These are phyloP conservation scores for Ramaria sp. DNA, from an alignment of 768 basidiomycete species.

Conservation along the genomic window DNA sequence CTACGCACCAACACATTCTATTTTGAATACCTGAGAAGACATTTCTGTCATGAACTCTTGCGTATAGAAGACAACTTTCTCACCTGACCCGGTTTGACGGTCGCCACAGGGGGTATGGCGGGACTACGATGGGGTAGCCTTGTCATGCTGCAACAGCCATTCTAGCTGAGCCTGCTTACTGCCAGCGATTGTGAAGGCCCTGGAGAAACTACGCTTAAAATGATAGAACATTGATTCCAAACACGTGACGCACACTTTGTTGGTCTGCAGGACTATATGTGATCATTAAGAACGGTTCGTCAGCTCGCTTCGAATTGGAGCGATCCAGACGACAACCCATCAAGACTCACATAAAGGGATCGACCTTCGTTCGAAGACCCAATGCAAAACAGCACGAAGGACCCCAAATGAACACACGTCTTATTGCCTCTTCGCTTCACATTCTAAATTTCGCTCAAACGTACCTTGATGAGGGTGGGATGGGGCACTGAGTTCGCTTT, in stretches of 20 bases:
- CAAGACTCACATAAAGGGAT: slow-evolving; percentile 54
- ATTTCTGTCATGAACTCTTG: neutral
- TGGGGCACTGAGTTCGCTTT: slow-evolving; percentile 48
- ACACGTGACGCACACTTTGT: slow-evolving; percentile 41
- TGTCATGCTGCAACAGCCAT: neutral
- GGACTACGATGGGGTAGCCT: slow-evolving; percentile 28
- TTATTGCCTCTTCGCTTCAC: neutral
- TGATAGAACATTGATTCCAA: neutral
- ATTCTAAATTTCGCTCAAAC: slow-evolving; percentile 1
- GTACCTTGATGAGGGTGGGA: slow-evolving; percentile 47
- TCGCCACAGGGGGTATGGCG: slow-evolving; percentile 50
- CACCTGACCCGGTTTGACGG: slow-evolving; percentile 53
- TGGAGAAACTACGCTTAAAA: slow-evolving; percentile 15
- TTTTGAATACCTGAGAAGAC: slow-evolving; percentile 45
- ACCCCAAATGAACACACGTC: neutral
- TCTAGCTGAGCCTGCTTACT: slow-evolving; percentile 33
- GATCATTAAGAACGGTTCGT: neutral
- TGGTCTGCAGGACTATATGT: slow-evolving; percentile 33
- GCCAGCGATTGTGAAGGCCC: slow-evolving; percentile 67
- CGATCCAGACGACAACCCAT: neutral
- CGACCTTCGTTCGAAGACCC: slow-evolving; percentile 33
- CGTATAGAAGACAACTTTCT: slow-evolving; percentile 2
- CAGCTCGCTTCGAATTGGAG: neutral
- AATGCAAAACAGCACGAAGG: neutral
- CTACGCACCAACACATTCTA: slow-evolving; percentile 53